These are phyloP conservation scores for Geranomyces michiganensis DNA, from an alignment of 192 early-diverging fungal species.

Conservation along the genomic window DNA sequence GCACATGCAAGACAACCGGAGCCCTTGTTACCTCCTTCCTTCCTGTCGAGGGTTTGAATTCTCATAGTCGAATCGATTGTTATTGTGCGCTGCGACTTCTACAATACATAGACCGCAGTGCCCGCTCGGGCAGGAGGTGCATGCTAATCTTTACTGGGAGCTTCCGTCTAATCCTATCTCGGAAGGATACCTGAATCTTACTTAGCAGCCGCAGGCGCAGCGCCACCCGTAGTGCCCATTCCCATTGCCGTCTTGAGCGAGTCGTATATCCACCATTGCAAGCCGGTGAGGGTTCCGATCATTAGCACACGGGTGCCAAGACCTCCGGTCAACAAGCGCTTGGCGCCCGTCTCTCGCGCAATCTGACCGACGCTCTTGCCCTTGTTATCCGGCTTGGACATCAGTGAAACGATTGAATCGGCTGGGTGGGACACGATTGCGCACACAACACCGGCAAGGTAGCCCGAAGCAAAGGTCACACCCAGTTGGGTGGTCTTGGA, in stretches of 20 bases:
- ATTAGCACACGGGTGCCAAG: conserved; percentile 83
- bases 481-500: conserved; percentile 72
- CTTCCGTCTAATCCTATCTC: too few species aligned
- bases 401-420: conserved; percentile 67
- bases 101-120: too few species aligned
- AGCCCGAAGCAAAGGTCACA: conserved; percentile 80
- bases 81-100: too few species aligned
- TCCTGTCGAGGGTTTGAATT: too few species aligned
- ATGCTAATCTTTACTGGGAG: too few species aligned
- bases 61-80: too few species aligned
- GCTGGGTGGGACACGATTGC: conserved; percentile 90
- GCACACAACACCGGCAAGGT: conserved; percentile 83
- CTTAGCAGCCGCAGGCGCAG: conserved; percentile 3
- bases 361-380: conserved; percentile 51
- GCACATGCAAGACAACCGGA: too few species aligned
- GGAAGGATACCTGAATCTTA: background rate
- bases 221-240: conserved; percentile 67
- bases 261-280: conserved; percentile 85
- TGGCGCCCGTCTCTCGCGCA: conserved; percentile 45
- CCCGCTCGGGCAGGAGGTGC: too few species aligned
- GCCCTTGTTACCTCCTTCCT: too few species aligned
- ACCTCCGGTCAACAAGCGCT: conserved; percentile 67
- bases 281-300: conserved; percentile 85
- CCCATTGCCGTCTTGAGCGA: conserved; percentile 71
- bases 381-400: conserved; percentile 52